Evolutionary conservation across 1,139 yeast species (phyloP).

Genomic region (Debaryomyces sp.): DNA sequence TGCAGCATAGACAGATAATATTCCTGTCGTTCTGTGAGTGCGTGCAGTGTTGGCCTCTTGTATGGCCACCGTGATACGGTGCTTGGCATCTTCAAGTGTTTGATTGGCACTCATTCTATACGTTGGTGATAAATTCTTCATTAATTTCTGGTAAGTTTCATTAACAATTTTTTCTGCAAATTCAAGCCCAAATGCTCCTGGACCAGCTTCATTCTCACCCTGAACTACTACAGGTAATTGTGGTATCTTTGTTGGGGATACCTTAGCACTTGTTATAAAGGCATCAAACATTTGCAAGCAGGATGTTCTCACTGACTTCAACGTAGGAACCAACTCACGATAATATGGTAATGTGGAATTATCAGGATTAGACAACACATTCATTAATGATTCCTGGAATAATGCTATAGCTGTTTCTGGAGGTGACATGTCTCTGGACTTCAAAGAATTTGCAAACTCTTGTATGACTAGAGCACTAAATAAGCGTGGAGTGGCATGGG

Average conservation of each 20-base stretch:
- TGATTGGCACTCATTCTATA: slow-evolving; percentile 72
- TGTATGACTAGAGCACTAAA: slow-evolving; percentile 70
- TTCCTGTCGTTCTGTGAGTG: slow-evolving; percentile 58
- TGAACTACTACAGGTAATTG: slow-evolving; percentile 86
- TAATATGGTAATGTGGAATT: slow-evolving; percentile 52
- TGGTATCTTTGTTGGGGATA: slow-evolving; percentile 77
- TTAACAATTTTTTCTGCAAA: slow-evolving; percentile 72
- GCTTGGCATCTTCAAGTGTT: slow-evolving; percentile 78
- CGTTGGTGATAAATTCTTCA: slow-evolving; percentile 67
- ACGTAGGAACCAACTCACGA: slow-evolving; percentile 84
- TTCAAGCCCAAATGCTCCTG: slow-evolving; percentile 83
- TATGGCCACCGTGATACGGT: slow-evolving; percentile 66
- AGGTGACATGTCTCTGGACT: slow-evolving; percentile 17
- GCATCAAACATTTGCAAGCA: slow-evolving; percentile 81
- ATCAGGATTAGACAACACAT: slow-evolving; percentile 46
- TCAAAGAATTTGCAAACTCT: slow-evolving; percentile 60
- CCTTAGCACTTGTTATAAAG: slow-evolving; percentile 74
- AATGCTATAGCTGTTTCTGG: slow-evolving; percentile 21
- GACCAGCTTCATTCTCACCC: slow-evolving; percentile 94
- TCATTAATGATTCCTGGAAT: slow-evolving; percentile 34
- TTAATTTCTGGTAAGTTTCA: slow-evolving; percentile 68
- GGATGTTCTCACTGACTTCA: slow-evolving; percentile 83
- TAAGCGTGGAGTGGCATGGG: slow-evolving; percentile 82
- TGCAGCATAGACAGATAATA: slow-evolving; percentile 76
- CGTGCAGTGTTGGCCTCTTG: slow-evolving; percentile 66